Percentiles rank a stretch among this genome's conserved stretches.
phyloP scores from a whole-genome alignment of 208 protist species.

The Tritrichomonas musculus region DNA sequence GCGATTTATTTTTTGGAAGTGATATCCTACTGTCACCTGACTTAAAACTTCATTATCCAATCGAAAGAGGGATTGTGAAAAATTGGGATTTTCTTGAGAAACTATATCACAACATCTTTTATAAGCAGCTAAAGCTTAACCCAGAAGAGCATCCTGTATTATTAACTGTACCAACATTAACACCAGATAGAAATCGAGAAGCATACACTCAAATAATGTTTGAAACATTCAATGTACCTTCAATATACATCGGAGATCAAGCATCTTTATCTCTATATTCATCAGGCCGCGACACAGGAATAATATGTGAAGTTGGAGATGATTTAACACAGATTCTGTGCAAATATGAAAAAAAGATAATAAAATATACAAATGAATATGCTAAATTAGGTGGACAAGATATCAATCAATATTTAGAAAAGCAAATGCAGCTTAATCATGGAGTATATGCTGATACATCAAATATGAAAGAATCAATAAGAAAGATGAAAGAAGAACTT shows the following conservation, averaged over 20 bases:
- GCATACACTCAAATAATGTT: slow-evolving; percentile 73
- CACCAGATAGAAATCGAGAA: slow-evolving; percentile 69
- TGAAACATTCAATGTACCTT: slow-evolving; percentile 65
- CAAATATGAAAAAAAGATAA: slow-evolving; percentile 71
- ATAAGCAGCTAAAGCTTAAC: background rate
- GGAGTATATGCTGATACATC: slow-evolving; percentile 50
- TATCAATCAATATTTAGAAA: slow-evolving; percentile 58
- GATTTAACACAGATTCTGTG: slow-evolving; percentile 85
- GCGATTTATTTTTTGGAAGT: background rate
- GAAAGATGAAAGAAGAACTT: slow-evolving; percentile 66
- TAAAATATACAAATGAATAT: slow-evolving; percentile 51
- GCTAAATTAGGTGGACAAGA: slow-evolving; percentile 60
- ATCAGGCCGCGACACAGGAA: slow-evolving; percentile 67
- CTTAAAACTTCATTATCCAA: slow-evolving; percentile 51
- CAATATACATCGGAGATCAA: slow-evolving; percentile 72
- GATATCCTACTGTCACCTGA: background rate
- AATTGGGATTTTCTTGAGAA: slow-evolving; percentile 94
- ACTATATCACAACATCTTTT: slow-evolving; percentile 80
- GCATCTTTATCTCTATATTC: slow-evolving; percentile 75
- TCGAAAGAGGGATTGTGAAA: slow-evolving; percentile 71
- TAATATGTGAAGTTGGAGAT: slow-evolving; percentile 84
- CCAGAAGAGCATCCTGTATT: slow-evolving; percentile 89
- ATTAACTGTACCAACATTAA: slow-evolving; percentile 69
- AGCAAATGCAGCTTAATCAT: slow-evolving; percentile 53
- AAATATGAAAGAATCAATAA: slow-evolving; percentile 59